Conservation (phyloP, 345 rosid genomes). For the Luvunga scandens region DNA sequence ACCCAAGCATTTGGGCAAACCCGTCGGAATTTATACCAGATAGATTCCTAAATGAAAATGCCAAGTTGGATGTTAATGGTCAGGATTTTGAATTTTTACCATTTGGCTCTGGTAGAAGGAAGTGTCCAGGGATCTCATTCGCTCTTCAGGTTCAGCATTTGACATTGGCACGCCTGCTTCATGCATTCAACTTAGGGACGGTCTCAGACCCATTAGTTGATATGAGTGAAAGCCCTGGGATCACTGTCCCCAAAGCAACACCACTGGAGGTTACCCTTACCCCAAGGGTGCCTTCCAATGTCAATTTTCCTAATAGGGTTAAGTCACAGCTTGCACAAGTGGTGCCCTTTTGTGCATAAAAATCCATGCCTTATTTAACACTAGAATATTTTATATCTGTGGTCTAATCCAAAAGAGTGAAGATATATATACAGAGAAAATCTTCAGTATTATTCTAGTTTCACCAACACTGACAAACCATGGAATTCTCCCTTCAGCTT, state of each 20-base stretch:
- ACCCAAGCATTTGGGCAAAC: conserved; percentile 19
- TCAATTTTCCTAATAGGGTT: no score
- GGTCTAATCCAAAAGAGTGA: no score
- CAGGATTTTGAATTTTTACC: conserved; percentile 28
- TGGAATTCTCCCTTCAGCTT: not conserved
- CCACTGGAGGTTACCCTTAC: conserved; percentile 27
- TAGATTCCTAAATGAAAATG: conserved; percentile 25
- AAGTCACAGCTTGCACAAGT: no score
- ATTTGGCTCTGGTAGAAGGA: conserved; percentile 34
- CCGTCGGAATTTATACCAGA: conserved; percentile 26
- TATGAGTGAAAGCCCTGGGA: conserved; percentile 28
- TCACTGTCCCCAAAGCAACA: conserved; percentile 23
- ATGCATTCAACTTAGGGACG: conserved; percentile 22
- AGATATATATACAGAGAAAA: not conserved
- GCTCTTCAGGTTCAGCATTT: conserved; percentile 24
- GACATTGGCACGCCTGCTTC: conserved; percentile 28
- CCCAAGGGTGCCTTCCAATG: conserved; percentile 18
- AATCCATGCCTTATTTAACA: no score
- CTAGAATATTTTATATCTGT: no score
- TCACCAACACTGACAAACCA: not conserved
- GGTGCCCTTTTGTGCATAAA: no score
- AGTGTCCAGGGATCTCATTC: conserved; percentile 29
- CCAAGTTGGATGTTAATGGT: conserved; percentile 18
- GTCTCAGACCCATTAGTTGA: conserved; percentile 8
- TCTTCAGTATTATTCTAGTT: not conserved